phyloP scores from a whole-genome alignment of 2,329 filamentous ascomycete species.

The Keithomyces neogunnii region DNA sequence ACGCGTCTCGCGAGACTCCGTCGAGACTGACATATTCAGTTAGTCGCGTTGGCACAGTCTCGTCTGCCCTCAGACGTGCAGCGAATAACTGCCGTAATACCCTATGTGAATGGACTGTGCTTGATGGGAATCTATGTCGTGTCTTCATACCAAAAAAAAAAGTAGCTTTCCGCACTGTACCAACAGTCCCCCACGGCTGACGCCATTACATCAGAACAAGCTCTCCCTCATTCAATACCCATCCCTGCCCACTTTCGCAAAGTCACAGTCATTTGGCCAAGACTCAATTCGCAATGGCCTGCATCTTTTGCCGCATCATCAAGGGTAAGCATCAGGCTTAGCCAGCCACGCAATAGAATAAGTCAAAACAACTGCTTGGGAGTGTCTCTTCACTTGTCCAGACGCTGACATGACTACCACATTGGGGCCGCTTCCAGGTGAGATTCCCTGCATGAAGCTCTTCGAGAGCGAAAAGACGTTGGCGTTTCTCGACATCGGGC shows the following conservation, averaged over 20 bases:
- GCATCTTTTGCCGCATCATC: conserved; percentile 98
- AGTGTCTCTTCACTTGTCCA: neutral
- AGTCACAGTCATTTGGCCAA: neutral
- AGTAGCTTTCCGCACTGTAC: no score
- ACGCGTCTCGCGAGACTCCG: no score
- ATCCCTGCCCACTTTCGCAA: neutral
- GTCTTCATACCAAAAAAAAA: no score
- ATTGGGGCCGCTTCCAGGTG: conserved; percentile 47
- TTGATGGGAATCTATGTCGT: no score
- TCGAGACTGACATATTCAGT: no score
- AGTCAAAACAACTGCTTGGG: neutral
- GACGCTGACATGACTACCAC: neutral
- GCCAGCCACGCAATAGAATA: neutral
- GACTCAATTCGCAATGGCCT: conserved; percentile 32
- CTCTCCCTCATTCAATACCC: no score
- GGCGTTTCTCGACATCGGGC: conserved; percentile 94
- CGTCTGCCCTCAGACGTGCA: no score
- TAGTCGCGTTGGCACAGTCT: no score
- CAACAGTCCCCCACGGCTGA: no score
- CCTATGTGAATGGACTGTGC: no score
- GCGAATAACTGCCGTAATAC: no score
- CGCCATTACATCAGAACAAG: no score
- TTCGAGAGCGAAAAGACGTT: conserved; percentile 89
- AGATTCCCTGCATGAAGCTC: conserved; percentile 95
- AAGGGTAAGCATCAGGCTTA: conserved; percentile 52